These are phyloP conservation scores for Huntiella savannae DNA, from an alignment of 2,329 filamentous ascomycete species.

Conservation along the genomic window DNA sequence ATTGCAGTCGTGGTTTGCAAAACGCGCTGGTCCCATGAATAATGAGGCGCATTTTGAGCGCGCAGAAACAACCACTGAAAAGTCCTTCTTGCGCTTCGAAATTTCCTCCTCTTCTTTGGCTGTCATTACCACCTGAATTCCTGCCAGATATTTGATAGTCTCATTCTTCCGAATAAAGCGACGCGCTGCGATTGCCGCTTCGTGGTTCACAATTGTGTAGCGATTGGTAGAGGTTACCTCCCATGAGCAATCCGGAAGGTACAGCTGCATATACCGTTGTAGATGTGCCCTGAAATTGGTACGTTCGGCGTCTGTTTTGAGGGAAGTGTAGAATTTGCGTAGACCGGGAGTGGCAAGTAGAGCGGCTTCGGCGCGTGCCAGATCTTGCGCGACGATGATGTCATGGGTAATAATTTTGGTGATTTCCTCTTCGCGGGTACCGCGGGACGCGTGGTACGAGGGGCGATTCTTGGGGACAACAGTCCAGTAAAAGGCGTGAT, in stretches of 20 bases:
- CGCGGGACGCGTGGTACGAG: constrained; percentile 69
- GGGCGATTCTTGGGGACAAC: constrained; percentile 84
- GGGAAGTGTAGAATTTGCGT: constrained; percentile 44
- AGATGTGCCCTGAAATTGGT: constrained; percentile 75
- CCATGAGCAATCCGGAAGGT: constrained; percentile 82
- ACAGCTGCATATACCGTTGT: constrained; percentile 80
- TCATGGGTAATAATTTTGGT: constrained; percentile 41
- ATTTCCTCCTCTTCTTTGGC: constrained; percentile 75
- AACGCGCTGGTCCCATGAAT: constrained; percentile 86
- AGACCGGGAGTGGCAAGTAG: constrained; percentile 57
- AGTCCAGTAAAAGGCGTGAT: constrained; percentile 97
- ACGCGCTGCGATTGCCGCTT: constrained; percentile 72
- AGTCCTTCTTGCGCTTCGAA: constrained; percentile 69
- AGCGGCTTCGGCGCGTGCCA: constrained; percentile 48
- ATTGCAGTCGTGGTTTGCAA: constrained; percentile 92
- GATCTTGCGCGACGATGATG: constrained; percentile 57
- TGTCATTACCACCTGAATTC: constrained; percentile 83
- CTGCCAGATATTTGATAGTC: constrained; percentile 73
- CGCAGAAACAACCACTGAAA: constrained; percentile 89
- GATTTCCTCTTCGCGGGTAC: constrained; percentile 48
- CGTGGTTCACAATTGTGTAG: constrained; percentile 78
- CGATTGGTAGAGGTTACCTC: constrained; percentile 84
- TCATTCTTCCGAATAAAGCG: constrained; percentile 64
- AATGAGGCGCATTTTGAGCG: constrained; percentile 77
- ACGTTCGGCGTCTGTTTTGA: constrained; percentile 61